Percentiles rank a stretch among this genome's conserved stretches.
Conservation (phyloP, 164 flowering plant genomes). For the Dillenia suffruticosa region DNA sequence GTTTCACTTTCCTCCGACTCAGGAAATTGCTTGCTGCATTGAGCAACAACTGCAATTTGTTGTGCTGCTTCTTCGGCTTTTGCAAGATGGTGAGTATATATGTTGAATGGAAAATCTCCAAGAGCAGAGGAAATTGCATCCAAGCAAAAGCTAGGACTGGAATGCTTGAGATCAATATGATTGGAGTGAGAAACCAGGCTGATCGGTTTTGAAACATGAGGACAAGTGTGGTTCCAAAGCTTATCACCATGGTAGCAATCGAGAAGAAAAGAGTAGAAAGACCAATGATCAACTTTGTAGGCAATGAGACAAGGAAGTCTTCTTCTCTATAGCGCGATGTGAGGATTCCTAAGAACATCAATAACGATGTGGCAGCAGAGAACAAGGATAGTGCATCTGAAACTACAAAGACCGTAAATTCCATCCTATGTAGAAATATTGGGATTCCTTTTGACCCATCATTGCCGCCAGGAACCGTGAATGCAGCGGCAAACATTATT, state of each 20-base stretch:
- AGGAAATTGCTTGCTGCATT: no score
- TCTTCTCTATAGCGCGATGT: constrained; percentile 18
- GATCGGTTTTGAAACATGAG: constrained; percentile 4
- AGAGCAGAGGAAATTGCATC: no score
- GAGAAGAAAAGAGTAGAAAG: constrained; percentile 23
- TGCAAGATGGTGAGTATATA: constrained; percentile 14
- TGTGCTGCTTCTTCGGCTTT: no score
- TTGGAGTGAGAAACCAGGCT: constrained; percentile 6
- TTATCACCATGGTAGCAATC: constrained; percentile 17
- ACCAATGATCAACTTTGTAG: constrained; percentile 16
- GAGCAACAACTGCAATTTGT: no score
- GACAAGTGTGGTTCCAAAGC: constrained; percentile 15
- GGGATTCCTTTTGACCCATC: constrained; percentile 2
- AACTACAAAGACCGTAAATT: constrained; percentile 11
- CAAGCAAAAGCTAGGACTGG: constrained; percentile 7
- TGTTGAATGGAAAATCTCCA: neutral
- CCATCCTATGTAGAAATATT: neutral
- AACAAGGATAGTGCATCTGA: constrained; percentile 18
- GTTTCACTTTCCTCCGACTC: no score
- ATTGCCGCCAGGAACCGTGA: constrained; percentile 22
- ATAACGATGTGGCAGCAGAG: constrained; percentile 14
- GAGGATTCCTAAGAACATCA: constrained; percentile 19
- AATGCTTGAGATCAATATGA: constrained; percentile 3
- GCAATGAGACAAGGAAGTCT: constrained; percentile 17
- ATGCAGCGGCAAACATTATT: constrained; percentile 19